Conservation (phyloP, 2,329 filamentous ascomycete species). For the Ophiocordyceps camponoti-floridani region DNA sequence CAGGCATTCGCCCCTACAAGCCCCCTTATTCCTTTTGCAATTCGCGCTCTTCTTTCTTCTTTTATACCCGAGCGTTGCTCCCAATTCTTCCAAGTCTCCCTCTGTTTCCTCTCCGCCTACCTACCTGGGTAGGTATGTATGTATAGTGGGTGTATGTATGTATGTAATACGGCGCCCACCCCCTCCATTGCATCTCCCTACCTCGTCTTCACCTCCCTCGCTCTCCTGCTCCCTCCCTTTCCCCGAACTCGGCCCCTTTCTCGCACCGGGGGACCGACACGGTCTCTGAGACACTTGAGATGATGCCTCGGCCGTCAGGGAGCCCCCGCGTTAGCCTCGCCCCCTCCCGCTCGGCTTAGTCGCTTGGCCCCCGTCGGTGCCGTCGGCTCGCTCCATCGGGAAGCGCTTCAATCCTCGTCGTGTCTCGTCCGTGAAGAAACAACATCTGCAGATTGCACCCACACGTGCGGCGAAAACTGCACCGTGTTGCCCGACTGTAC, state of each 20-base stretch:
- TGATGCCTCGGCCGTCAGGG: constrained; percentile 1
- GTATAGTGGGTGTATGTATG: no score
- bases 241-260: not conserved
- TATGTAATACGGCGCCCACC: not conserved
- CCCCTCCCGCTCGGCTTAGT: not conserved
- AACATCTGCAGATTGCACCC: not conserved
- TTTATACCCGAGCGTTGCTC: no score
- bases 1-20: no score
- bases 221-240: not conserved
- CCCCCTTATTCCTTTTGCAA: no score
- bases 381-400: not conserved
- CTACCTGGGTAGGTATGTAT: no score
- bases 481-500: not conserved
- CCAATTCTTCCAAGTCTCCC: no score
- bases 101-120: no score
- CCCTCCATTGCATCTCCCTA: not conserved
- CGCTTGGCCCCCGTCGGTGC: not conserved
- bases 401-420: not conserved
- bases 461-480: not conserved
- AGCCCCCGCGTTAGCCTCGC: constrained; percentile 1
- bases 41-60: no score
- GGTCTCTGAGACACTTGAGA: constrained; percentile 2
- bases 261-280: not conserved
- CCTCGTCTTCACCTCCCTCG: not conserved
- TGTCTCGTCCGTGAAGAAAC: not conserved